phyloP scores from a whole-genome alignment of 192 early-diverging fungal species.

The Entrophospora sp. region DNA sequence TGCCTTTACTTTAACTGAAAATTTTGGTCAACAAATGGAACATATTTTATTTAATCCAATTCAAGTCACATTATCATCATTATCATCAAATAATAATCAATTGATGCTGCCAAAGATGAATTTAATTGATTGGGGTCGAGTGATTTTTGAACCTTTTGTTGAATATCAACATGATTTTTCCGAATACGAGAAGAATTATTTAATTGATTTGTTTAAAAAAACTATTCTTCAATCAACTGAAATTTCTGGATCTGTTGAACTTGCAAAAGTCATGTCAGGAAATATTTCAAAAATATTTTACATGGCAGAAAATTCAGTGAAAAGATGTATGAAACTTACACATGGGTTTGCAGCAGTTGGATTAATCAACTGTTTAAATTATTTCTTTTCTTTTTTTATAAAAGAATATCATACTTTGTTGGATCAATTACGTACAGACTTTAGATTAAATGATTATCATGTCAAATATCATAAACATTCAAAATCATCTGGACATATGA shows the following conservation, averaged over 20 bases:
- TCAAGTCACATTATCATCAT: too few species aligned
- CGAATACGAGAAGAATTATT: slow-evolving; percentile 41
- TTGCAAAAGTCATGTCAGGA: slow-evolving; percentile 39
- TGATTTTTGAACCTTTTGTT: slow-evolving; percentile 59
- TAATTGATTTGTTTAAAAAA: slow-evolving; percentile 28
- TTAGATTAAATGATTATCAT: slow-evolving; percentile 33
- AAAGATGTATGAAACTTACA: slow-evolving; percentile 50
- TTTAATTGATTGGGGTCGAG: slow-evolving; percentile 46
- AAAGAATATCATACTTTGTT: slow-evolving; percentile 36
- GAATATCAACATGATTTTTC: slow-evolving; percentile 53
- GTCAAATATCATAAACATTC: too few species aligned
- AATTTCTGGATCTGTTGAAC: slow-evolving; percentile 26
- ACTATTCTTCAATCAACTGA: slow-evolving; percentile 20
- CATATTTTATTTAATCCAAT: slow-evolving; percentile 39
- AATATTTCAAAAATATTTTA: slow-evolving; percentile 37
- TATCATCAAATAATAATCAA: too few species aligned
- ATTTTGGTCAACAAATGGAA: slow-evolving; percentile 49
- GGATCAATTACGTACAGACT: slow-evolving; percentile 28
- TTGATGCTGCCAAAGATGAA: slow-evolving; percentile 27
- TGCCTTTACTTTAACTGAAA: slow-evolving; percentile 41
- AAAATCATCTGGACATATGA: too few species aligned
- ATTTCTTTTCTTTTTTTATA: slow-evolving; percentile 39
- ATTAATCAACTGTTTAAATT: slow-evolving; percentile 42
- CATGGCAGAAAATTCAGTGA: slow-evolving; percentile 34
- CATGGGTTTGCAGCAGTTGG: slow-evolving; percentile 51